Conservation (phyloP, 257 asterid species). For the Knoxia roxburghii region DNA sequence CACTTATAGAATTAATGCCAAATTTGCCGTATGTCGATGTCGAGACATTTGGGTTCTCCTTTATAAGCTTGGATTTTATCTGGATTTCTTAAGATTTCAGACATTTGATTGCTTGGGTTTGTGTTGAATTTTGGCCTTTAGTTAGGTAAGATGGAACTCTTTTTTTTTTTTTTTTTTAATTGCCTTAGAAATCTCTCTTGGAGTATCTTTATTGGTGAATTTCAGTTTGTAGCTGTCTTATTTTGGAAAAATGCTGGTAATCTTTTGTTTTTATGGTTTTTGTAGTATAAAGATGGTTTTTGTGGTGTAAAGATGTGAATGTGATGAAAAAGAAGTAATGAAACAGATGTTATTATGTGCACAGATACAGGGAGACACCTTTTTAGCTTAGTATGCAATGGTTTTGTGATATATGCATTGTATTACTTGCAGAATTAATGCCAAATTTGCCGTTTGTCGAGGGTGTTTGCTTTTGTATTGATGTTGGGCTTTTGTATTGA, state of each 20-base stretch:
- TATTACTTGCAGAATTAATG: not conserved
- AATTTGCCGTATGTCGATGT: conserved; percentile 7
- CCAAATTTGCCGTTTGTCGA: conserved; percentile 4
- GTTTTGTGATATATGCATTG: not conserved
- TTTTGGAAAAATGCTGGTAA: not conserved
- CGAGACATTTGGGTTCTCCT: too few species aligned
- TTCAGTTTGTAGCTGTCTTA: not conserved
- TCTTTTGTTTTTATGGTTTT: not conserved
- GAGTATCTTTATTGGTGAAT: not conserved
- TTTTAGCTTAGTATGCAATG: not conserved
- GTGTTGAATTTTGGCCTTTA: not conserved
- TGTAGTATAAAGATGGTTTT: not conserved
- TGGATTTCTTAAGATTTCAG: too few species aligned
- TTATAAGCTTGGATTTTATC: too few species aligned
- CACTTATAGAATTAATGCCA: not conserved
- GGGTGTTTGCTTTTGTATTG: not conserved
- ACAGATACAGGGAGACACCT: not conserved
- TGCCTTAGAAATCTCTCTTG: conserved; percentile 6
- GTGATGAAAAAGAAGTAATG: not conserved
- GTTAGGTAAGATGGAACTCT: not conserved
- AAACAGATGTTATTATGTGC: not conserved
- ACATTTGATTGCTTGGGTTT: too few species aligned
- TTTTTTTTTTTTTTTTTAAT: not conserved
- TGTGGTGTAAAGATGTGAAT: not conserved
- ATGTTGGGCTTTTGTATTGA: not conserved